These are phyloP conservation scores for Penicillium salamii DNA, from an alignment of 495 filamentous ascomycete genomes.

Conservation along the genomic window DNA sequence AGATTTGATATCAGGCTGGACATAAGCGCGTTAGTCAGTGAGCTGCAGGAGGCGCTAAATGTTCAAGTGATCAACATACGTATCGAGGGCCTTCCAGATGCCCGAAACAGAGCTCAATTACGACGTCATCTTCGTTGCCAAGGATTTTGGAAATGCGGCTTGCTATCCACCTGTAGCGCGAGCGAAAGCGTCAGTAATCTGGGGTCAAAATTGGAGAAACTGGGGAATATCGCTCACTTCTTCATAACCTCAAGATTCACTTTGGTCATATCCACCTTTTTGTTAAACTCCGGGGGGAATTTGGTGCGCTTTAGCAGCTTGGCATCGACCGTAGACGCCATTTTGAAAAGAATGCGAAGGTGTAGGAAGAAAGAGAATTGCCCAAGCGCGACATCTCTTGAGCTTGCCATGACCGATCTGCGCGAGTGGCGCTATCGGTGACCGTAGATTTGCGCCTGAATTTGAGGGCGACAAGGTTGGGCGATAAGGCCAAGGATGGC, in stretches of 20 bases:
- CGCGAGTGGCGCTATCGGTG: neutral
- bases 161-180: conserved; percentile 76
- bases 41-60: neutral
- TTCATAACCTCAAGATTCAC: conserved; percentile 97
- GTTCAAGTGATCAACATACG: conserved; percentile 51
- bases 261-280: conserved; percentile 96
- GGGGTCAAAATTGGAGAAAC: conserved; percentile 1
- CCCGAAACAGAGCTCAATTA: conserved; percentile 90
- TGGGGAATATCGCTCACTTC: conserved; percentile 57
- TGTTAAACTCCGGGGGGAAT: conserved; percentile 88
- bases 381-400: neutral
- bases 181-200: conserved; percentile 7
- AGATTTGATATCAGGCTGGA: conserved; percentile 88
- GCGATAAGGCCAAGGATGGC: too few species aligned
- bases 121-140: conserved; percentile 88
- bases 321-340: conserved; percentile 76
- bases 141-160: conserved; percentile 82
- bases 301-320: conserved; percentile 88
- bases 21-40: conserved; percentile 10
- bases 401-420: too few species aligned
- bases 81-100: conserved; percentile 75
- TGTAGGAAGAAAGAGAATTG: neutral
- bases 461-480: neutral
- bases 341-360: conserved; percentile 30
- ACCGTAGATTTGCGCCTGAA: neutral